Base-by-base conservation (phyloP, 1,139 yeast species). In the Suhomyces ambrosiae region DNA sequence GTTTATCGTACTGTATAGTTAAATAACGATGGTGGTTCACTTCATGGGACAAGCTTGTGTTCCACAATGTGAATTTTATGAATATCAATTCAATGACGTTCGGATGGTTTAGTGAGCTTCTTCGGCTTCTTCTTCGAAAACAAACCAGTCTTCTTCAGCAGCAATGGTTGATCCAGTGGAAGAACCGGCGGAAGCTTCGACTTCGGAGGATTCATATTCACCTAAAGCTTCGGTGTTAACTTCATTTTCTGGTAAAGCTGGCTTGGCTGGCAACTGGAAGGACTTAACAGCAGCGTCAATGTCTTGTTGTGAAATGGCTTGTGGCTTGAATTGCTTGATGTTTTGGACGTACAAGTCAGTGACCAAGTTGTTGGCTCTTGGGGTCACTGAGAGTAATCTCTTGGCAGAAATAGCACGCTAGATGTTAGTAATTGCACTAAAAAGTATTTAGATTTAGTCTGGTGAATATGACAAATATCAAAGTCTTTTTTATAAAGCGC, bases 311-410 rank as follows among this genome's bases (percentile, higher is more conserved):
- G 87, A 68, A 47, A 82, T 61, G 47, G 90, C 82, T 47, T 83
- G 77, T 61, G 96, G 90, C 76, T 89, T 87, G 80, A 85, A 88
- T 45, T 81, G 80, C 74, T 83, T 86, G 69, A 92, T 75, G 68
- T 88, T 95, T 67, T 78, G 83, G 60, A 90, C 71, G 74, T 90
- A 92, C 53, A 90, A 78, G 52, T 90, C 96, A 64, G 88, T 80
- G 59, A 90, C 70, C 62, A 86, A 76, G 73, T 88, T 82, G 55
- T 58, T 55, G 63, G 71, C 68, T 57, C 67, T 63, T 50, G 75
- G 68, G 42, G 74, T 66, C 49, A 63, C 58, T 44, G 76, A 68
- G 56, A 72, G 64, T 45, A 61, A 58, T 67, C 76, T 68, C 63
- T 61, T 68, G 45, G 74, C 55, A 38, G 63, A 50, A 45, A 61